Percentiles rank a stretch among this genome's conserved stretches.
phyloP scores from a whole-genome alignment of 78 protist species.

The Creolimax fragrantissima region DNA sequence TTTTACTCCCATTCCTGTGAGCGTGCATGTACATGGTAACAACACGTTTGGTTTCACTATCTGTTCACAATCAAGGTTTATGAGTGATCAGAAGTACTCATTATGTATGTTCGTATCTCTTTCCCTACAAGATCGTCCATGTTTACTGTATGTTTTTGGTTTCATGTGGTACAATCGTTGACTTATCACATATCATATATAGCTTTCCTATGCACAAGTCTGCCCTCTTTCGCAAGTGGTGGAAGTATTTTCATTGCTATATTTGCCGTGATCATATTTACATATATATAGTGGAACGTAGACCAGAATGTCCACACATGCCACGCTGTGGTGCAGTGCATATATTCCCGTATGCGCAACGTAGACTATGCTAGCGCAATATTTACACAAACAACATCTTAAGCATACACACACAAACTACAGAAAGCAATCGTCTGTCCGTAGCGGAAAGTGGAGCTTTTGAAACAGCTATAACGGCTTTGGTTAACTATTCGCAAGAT shows the following conservation, averaged over 20 bases:
- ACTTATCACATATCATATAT: no score
- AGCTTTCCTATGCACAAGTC: no score
- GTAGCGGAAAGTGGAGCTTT: constrained; percentile 5
- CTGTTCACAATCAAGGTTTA: not conserved
- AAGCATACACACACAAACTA: no score
- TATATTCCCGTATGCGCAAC: no score
- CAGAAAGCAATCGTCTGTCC: not conserved
- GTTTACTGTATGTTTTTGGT: not conserved
- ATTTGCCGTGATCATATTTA: no score
- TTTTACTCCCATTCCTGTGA: not conserved
- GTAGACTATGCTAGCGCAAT: no score
- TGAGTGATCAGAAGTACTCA: not conserved
- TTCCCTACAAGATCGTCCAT: not conserved
- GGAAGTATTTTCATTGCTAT: no score
- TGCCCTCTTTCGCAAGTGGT: no score
- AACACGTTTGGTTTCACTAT: not conserved
- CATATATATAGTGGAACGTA: no score
- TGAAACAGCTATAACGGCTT: not conserved
- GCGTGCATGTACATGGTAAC: not conserved
- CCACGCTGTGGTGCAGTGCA: no score
- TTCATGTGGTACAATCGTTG: not conserved
- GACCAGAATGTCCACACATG: no score
- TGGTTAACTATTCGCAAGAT: not conserved
- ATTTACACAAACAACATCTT: no score
- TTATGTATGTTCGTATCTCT: not conserved